These are phyloP conservation scores for Moesziomyces aphidis DNA, from an alignment of 1,284 basidiomycete species.

Conservation along the genomic window DNA sequence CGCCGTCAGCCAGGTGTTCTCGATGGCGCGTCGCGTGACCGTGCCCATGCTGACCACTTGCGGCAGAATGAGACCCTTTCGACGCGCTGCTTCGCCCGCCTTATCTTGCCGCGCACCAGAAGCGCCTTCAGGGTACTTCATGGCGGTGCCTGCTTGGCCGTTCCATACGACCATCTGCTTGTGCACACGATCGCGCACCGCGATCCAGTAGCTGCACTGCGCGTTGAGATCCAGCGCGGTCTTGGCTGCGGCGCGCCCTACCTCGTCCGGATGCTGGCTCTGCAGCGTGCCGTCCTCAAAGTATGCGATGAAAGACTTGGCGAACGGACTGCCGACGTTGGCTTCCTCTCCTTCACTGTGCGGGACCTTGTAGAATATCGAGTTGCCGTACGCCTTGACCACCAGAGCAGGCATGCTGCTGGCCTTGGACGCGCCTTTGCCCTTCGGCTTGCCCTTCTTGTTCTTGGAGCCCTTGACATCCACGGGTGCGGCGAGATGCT, in stretches of 20 bases:
- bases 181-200: conserved; percentile 87
- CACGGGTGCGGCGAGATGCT: conserved; percentile 35
- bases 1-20: conserved; percentile 97
- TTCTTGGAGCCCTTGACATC: conserved; percentile 18
- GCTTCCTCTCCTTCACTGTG: conserved; percentile 94
- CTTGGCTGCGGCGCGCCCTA: conserved; percentile 78
- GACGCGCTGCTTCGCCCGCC: conserved; percentile 68
- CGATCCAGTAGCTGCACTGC: conserved; percentile 98
- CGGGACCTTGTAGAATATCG: conserved; percentile 86
- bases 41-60: conserved; percentile 99
- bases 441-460: conserved; percentile 28
- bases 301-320: conserved; percentile 88
- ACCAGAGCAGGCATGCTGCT: conserved; percentile 17
- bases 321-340: conserved; percentile 92
- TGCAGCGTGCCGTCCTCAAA: conserved; percentile 79
- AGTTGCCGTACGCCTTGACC: conserved; percentile 30
- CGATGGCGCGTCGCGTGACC: conserved; percentile 94
- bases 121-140: conserved; percentile 62
- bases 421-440: conserved; percentile 13
- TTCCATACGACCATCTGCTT: conserved; percentile 96
- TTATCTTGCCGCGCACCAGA: conserved; percentile 46
- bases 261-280: conserved; percentile 66
- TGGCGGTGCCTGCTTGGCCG: conserved; percentile 69
- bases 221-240: conserved; percentile 92
- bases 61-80: conserved; percentile 91